These are phyloP conservation scores for Eucalyptus virginea DNA, from an alignment of 345 rosid genomes.

Conservation along the genomic window DNA sequence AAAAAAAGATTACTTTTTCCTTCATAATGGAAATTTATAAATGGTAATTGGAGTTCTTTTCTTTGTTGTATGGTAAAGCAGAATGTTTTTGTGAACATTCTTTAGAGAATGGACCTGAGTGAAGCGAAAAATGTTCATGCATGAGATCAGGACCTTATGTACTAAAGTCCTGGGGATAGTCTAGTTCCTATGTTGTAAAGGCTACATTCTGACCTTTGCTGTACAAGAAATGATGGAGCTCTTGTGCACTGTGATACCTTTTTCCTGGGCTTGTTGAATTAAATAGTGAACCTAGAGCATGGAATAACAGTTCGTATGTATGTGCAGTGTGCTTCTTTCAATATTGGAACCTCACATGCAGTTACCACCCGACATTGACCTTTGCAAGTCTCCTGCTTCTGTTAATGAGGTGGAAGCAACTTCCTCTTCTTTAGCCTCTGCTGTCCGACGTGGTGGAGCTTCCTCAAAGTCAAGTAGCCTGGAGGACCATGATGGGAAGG, in stretches of 20 bases:
- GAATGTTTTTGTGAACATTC: not conserved
- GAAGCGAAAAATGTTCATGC: not conserved
- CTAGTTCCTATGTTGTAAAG: not conserved
- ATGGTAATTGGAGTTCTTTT: not conserved
- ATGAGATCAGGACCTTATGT: not conserved
- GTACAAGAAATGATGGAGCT: not conserved
- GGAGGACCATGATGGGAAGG: conserved; percentile 39
- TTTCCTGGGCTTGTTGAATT: not conserved
- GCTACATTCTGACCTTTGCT: not conserved
- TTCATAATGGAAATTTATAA: not conserved
- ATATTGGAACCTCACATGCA: conserved; percentile 65
- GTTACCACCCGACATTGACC: conserved; percentile 71
- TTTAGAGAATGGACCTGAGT: not conserved
- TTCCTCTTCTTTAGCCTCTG: conserved; percentile 8
- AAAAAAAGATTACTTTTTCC: not conserved
- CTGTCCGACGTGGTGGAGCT: conserved; percentile 7
- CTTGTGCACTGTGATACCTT: not conserved
- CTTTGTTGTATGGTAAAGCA: not conserved
- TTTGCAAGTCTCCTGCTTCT: conserved; percentile 35
- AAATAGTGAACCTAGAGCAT: not conserved
- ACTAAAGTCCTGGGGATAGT: not conserved
- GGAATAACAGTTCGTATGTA: not conserved
- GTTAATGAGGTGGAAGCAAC: conserved; percentile 22
- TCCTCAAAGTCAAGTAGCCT: conserved; percentile 18
- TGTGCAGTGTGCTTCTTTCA: conserved; percentile 72